Conservation (phyloP, 345 rosid species). For the Rhodamnia argentea region DNA sequence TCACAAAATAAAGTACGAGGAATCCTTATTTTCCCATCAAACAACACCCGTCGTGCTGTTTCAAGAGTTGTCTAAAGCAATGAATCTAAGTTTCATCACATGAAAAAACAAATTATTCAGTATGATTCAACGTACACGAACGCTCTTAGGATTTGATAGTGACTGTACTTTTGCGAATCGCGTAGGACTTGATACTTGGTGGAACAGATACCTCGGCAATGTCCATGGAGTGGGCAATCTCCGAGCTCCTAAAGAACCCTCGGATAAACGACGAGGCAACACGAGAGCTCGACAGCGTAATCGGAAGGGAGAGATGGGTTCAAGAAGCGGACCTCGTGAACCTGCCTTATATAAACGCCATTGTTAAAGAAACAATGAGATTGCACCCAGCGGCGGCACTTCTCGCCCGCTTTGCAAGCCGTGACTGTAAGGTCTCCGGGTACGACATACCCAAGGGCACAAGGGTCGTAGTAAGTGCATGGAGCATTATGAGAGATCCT, state of each 20-base stretch:
- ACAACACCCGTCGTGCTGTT: too few relatives aligned
- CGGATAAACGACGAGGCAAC: slow-evolving; percentile 2
- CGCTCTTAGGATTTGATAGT: not conserved
- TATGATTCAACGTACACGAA: not conserved
- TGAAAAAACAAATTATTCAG: not conserved
- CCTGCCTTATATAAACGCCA: slow-evolving; percentile 21
- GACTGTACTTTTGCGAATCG: not conserved
- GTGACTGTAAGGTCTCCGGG: slow-evolving; percentile 3
- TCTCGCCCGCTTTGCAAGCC: not conserved
- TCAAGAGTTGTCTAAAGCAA: not conserved
- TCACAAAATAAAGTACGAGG: not conserved
- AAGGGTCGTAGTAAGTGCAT: not conserved
- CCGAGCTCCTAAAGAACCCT: slow-evolving; percentile 16
- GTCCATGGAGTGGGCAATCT: slow-evolving; percentile 15
- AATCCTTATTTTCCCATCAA: not conserved
- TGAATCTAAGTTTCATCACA: not conserved
- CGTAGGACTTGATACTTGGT: slow-evolving; percentile 4
- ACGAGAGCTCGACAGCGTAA: slow-evolving; percentile 20
- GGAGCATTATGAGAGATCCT: slow-evolving; percentile 11
- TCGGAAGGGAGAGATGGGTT: slow-evolving; percentile 24
- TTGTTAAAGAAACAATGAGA: slow-evolving; percentile 28
- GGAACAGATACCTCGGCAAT: slow-evolving; percentile 14
- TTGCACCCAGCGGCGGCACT: slow-evolving; percentile 5
- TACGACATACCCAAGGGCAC: slow-evolving; percentile 1
- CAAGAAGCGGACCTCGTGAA: slow-evolving; percentile 20